A percentile compares a stretch with the other conserved stretches of the same genome.
phyloP scores from a whole-genome alignment of 129 eudicot genomes.

The Sambucus nigra region DNA sequence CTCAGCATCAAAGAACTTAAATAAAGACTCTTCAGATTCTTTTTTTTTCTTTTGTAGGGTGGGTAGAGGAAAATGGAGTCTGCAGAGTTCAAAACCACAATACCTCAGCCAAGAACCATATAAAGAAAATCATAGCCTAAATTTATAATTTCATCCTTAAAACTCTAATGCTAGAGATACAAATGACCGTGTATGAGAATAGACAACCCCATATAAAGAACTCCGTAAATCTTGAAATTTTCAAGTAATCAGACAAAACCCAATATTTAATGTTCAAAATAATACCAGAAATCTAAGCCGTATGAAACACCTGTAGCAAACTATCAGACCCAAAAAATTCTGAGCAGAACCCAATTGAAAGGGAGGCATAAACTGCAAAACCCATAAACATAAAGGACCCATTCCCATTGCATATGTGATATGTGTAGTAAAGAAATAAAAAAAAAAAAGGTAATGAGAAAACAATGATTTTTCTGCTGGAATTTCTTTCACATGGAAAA shows the following conservation, averaged over 20 bases:
- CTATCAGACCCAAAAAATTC: not conserved
- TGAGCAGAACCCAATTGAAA: conserved; percentile 14
- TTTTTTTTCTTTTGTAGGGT: too few relatives aligned
- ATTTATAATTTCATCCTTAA: not conserved
- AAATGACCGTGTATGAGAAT: not conserved
- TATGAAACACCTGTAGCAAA: not conserved
- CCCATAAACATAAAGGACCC: conserved; percentile 13
- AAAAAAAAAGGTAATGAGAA: not conserved
- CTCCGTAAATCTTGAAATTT: not conserved
- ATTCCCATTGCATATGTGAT: not conserved
- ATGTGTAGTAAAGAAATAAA: not conserved
- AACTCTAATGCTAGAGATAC: conserved; percentile 7
- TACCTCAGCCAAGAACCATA: not conserved
- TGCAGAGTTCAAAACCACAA: not conserved
- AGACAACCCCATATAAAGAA: not conserved
- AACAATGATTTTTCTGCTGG: not conserved
- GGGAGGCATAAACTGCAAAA: conserved; percentile 17
- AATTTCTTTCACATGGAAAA: not conserved
- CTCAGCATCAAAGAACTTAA: not conserved
- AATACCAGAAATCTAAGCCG: too few relatives aligned
- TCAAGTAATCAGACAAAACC: not conserved
- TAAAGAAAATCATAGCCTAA: not conserved
- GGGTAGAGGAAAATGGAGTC: not conserved
- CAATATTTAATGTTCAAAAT: too few relatives aligned
- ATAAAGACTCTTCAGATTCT: not conserved